Evolutionary conservation across 2,329 filamentous ascomycete species (phyloP).

Genomic region (Ophiostoma perfectum): DNA sequence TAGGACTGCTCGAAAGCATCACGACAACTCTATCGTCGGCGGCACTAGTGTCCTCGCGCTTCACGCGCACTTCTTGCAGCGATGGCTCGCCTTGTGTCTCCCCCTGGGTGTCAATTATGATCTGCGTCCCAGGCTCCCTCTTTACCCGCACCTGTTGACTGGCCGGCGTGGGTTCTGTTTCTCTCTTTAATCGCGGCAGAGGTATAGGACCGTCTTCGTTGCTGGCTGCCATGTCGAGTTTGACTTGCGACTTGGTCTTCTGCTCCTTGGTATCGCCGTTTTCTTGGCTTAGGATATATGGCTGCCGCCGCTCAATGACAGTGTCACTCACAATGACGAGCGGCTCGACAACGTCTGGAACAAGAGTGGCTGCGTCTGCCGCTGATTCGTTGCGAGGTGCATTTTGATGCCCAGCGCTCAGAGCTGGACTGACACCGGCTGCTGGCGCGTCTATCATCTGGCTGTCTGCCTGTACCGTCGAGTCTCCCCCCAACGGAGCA

Average conservation of each 20-base stretch:
- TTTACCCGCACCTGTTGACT: conserved; percentile 5
- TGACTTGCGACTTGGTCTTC: background rate
- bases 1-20: conserved; percentile 21
- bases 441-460: too few relatives aligned
- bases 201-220: background rate
- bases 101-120: conserved; percentile 1
- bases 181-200: background rate
- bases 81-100: conserved; percentile 14
- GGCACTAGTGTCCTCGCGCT: background rate
- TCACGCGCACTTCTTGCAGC: conserved; percentile 10
- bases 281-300: background rate
- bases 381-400: background rate
- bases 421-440: background rate
- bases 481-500: too few relatives aligned
- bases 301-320: conserved; percentile 16
- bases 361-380: background rate
- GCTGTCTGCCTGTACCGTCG: too few relatives aligned
- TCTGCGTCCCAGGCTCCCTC: background rate
- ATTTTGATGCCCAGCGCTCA: background rate
- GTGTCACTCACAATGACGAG: conserved; percentile 18
- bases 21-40: conserved; percentile 3
- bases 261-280: background rate
- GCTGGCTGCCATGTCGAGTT: background rate
- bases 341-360: background rate
- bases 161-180: background rate